phyloP scores from a whole-genome alignment of 2,329 filamentous ascomycete species.

The Biscogniauxia mediterranea region DNA sequence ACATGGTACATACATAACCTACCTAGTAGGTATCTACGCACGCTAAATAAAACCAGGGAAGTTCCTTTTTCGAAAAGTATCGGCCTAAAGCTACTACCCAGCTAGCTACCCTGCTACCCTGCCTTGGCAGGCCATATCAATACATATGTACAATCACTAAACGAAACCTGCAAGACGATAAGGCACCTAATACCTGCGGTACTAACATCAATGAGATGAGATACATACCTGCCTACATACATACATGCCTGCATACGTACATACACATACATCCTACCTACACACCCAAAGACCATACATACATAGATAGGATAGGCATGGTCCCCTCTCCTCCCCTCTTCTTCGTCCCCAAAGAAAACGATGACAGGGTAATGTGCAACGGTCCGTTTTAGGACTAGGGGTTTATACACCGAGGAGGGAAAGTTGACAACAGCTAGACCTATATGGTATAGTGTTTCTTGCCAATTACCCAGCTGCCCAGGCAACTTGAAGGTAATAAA shows the following conservation, averaged over 20 bases:
- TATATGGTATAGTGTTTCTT: too few species aligned
- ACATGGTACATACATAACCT: too few species aligned
- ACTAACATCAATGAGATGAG: background rate
- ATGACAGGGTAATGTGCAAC: background rate
- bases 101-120: background rate
- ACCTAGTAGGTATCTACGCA: background rate
- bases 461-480: too few species aligned
- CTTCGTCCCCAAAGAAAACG: background rate
- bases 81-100: background rate
- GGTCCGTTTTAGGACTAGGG: background rate
- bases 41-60: background rate
- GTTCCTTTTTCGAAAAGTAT: background rate
- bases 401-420: background rate
- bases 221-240: too few species aligned
- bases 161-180: background rate
- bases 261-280: background rate
- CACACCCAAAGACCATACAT: background rate
- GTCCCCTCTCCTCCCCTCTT: too few species aligned
- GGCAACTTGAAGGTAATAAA: too few species aligned
- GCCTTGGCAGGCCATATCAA: background rate
- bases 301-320: too few species aligned
- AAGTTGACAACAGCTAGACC: background rate
- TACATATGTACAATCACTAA: background rate
- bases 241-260: background rate
- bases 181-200: background rate